Evolutionary conservation across 139 green algal species (phyloP).

Genomic region (Zygnema cylindricum): DNA sequence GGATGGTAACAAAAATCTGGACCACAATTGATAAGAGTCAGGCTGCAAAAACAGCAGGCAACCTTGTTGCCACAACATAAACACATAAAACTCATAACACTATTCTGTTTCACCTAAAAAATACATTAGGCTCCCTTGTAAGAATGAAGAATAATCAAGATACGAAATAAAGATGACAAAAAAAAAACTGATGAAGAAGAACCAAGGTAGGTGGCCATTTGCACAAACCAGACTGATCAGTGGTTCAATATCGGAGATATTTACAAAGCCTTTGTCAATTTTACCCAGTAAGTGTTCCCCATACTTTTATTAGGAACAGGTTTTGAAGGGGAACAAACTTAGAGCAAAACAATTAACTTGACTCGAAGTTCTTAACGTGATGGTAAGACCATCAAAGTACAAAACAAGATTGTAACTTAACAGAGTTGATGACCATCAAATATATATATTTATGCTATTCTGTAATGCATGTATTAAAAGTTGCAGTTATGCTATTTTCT

Average conservation of each 20-base stretch:
- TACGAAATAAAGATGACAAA: background rate
- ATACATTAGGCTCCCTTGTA: background rate
- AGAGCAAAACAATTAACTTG: background rate
- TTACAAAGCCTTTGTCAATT: background rate
- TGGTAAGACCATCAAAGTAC: no score
- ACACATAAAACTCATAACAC: background rate
- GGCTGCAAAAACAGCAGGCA: no score
- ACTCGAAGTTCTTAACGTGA: constrained; percentile 3
- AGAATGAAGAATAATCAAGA: background rate
- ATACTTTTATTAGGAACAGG: background rate
- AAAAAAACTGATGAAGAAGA: background rate
- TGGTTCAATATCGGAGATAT: background rate
- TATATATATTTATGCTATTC: no score
- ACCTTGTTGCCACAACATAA: no score
- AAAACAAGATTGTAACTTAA: no score
- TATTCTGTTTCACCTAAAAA: background rate
- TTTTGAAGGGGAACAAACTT: background rate
- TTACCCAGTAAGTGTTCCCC: background rate
- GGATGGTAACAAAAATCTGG: no score
- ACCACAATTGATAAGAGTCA: no score
- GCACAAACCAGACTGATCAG: background rate
- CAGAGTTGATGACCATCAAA: no score
- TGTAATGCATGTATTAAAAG: no score
- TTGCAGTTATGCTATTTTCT: no score
- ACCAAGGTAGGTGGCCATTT: background rate